These are phyloP conservation scores for Ormosia emarginata DNA, from an alignment of 306 rosid genomes.

Conservation along the genomic window DNA sequence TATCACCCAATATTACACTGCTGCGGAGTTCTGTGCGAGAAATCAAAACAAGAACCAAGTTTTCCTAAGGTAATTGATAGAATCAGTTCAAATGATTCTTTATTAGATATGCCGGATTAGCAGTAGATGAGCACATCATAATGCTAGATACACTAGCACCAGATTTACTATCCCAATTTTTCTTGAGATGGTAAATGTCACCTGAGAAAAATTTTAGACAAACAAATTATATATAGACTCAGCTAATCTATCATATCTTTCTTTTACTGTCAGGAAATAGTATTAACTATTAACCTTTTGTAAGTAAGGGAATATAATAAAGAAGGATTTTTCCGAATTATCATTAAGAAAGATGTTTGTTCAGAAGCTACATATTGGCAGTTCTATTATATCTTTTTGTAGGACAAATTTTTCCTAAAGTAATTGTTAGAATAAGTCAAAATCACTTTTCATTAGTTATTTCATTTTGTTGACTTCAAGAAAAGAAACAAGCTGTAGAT, in stretches of 20 bases:
- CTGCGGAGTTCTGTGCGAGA: not conserved
- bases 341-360: not conserved
- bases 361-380: slow-evolving; percentile 4
- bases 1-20: not conserved
- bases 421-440: not conserved
- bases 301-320: not conserved
- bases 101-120: not conserved
- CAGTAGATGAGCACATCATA: not conserved
- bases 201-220: not conserved
- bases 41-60: not conserved
- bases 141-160: not conserved
- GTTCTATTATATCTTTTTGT: not conserved
- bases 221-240: not conserved
- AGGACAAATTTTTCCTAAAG: not conserved
- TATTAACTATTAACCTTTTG: not conserved
- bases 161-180: not conserved
- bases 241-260: not conserved
- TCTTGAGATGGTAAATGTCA: not conserved
- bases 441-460: not conserved
- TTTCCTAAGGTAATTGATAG: not conserved
- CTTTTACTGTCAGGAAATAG: not conserved
- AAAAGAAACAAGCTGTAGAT: not conserved
- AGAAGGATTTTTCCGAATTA: not conserved
- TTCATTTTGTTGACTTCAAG: not conserved
- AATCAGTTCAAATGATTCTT: slow-evolving; percentile 6